Base-by-base conservation (phyloP, 2,329 filamentous ascomycete genomes). In the Acrocalymma vagum region DNA sequence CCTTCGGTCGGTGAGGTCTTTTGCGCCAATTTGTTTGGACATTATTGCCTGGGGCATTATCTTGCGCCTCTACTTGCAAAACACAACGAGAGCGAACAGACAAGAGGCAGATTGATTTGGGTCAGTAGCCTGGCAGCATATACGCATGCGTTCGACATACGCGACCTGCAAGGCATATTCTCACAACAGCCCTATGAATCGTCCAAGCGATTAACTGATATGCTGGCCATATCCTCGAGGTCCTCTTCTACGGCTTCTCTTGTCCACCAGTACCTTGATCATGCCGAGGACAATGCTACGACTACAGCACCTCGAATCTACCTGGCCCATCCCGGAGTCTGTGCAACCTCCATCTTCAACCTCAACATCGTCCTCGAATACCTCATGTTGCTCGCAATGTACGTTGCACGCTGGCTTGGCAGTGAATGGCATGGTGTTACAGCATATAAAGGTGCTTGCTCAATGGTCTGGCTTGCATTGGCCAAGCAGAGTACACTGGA, bases 1-100 rank as follows among this genome's bases (percentile, higher is more conserved):
- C 85, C 86, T 1, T 72, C 76, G 5, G 74, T 99, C 1, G 92
- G 90, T 3, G 80, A 90, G 53, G 84, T 96, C 13, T 99, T 97
- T 67, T 87, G 86, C 65, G 87, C 93, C 33, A 97, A 97, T 63
- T 81, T 96, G 18, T 97, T 99, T 64, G 94, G 94, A 0, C 94
- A 99, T 73, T 97, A 99, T 67, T 74, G 96, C 61, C 83, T 99
- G 17, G 83, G 83, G 11, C 92, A 96, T 67, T 84, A 86, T 62
- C 79, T 97, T 9, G 79, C 87, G 53, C 87, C 90, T 0, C 76
- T 96, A 9, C 79, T 99, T 27, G 54, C 55, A 73, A 75, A 58
- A 75, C 82, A 34, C 63, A 62, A 11, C 60, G 70, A 11, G 57
- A 60, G 27, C 51, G 70, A 42, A 16, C 42, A 53, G 50, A 70